Base-by-base conservation (phyloP, 768 basidiomycete species). In the Neoboletus brunneissimus region DNA sequence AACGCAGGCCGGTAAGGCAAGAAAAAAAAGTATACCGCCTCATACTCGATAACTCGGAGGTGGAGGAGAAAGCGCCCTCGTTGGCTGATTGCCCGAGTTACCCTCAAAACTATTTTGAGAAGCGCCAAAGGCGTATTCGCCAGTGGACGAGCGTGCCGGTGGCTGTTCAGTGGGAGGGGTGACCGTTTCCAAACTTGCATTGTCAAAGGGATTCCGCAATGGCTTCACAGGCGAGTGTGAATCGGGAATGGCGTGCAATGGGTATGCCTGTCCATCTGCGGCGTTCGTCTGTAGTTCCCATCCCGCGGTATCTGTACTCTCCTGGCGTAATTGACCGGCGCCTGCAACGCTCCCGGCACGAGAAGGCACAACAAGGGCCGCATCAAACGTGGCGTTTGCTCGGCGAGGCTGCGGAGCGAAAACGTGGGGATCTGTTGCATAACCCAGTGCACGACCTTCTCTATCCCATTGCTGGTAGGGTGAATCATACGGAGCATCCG, bases 381-480 rank as follows among this genome's bases (percentile, higher is more conserved):
- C 16, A 15, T 66, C 55, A 40, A 71, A 55, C 3, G 65, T 25
- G 34, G 46, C 25, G 16, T 57, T 59, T 25, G 56, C 60, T 37
- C 67, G 63, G 52, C 72, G 74, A 20, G 84, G 83, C 51, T 79
- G 75, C 9, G 85, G 84, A 11, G 82, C 81, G 40, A 79, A 70
- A 52, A 86, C 67, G 34, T 60, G 74, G 23, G 77, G 77, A 51
- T 81, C 79, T 10, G 71, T 32, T 11, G 73, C 63, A 60, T 80
- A 78, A 22, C 83, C 82, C 8, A 81, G 62, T 12, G 83, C 83
- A 49, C 61, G 77, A 22, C 82, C 81, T 13, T 61, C 58, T n/a
- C 60, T 70, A 59, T 81, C 81, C 82, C 83, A 85, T 66, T 75
- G 75, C 64, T 84, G 82, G 61, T 76, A 71, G 13, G 66, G 57